A percentile compares a stretch with the other conserved stretches of the same genome.
Evolutionary conservation across 768 basidiomycete genomes (phyloP).

Genomic region (Hericium alpestre): DNA sequence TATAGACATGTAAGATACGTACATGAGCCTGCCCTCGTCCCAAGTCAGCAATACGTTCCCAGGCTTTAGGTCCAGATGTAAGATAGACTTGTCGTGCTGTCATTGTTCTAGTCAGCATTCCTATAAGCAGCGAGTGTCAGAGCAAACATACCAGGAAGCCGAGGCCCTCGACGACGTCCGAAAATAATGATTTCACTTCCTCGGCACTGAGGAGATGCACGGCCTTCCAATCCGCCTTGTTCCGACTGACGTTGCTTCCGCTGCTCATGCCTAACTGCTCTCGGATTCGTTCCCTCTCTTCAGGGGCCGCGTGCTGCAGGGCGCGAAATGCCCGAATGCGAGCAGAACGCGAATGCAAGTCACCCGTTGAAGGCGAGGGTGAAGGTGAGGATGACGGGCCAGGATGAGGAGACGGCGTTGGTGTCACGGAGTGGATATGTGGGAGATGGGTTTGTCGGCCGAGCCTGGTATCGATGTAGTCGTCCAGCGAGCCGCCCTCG

Average conservation of each 20-base stretch:
- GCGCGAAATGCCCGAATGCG: constrained; percentile 70
- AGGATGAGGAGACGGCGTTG: constrained; percentile 7
- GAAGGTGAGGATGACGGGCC: constrained; percentile 13
- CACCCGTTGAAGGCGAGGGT: constrained; percentile 1
- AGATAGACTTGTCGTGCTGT: constrained; percentile 72
- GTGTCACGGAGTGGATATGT: constrained; percentile 16
- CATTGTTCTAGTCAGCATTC: neutral
- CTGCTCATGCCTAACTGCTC: constrained; percentile 29
- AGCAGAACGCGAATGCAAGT: constrained; percentile 44
- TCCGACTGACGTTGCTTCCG: constrained; percentile 17
- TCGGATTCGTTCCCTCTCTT: constrained; percentile 52
- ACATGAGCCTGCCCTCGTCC: constrained; percentile 82
- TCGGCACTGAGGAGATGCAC: constrained; percentile 80
- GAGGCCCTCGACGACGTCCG: constrained; percentile 79
- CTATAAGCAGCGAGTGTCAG: neutral
- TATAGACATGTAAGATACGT: constrained; percentile 17
- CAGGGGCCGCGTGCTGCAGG: constrained; percentile 52
- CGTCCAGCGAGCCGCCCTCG: constrained; percentile 79
- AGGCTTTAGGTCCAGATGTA: constrained; percentile 91
- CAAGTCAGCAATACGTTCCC: constrained; percentile 88
- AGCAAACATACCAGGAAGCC: constrained; percentile 63
- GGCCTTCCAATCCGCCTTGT: constrained; percentile 44
- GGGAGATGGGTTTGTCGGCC: constrained; percentile 33
- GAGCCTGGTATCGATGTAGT: constrained; percentile 72
- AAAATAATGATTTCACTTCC: constrained; percentile 72